Percentiles rank a stretch among this genome's conserved stretches.
phyloP scores from a whole-genome alignment of 176 grass and related monocot genomes.

The Triticum turgidum region DNA sequence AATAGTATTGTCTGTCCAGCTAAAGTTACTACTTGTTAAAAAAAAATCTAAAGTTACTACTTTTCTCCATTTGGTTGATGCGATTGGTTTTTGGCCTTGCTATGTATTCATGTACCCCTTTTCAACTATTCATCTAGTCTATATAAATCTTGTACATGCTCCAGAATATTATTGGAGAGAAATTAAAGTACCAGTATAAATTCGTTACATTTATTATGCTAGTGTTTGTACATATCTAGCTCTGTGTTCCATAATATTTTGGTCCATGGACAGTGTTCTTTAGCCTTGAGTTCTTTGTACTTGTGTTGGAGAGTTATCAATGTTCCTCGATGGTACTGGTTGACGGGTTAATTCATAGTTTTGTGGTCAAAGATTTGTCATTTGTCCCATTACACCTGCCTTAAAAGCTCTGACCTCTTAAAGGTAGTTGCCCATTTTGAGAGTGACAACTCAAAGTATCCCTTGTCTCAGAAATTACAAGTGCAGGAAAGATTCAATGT shows the following conservation, averaged over 20 bases:
- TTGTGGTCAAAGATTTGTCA: constrained; percentile 41
- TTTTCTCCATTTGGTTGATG: constrained; percentile 5
- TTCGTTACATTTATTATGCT: neutral
- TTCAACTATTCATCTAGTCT: neutral
- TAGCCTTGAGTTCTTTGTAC: constrained; percentile 23
- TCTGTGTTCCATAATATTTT: constrained; percentile 9
- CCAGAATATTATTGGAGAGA: neutral
- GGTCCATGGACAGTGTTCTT: constrained; percentile 11
- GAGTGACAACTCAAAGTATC: constrained; percentile 32
- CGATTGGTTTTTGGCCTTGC: neutral
- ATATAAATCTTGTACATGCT: neutral
- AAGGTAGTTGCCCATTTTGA: constrained; percentile 47
- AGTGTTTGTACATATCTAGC: neutral
- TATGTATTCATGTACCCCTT: neutral
- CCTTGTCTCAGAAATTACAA: neutral
- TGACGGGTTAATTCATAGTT: constrained; percentile 28
- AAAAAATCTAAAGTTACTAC: neutral
- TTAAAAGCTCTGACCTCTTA: constrained; percentile 45
- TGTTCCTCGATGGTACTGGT: constrained; percentile 25
- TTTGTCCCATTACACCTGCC: constrained; percentile 17
- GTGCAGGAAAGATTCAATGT: constrained; percentile 19
- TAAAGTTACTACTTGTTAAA: neutral
- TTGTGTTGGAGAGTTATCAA: constrained; percentile 32
- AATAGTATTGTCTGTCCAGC: neutral
- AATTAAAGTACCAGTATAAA: constrained; percentile 16